Evolutionary conservation across 2,329 filamentous ascomycete species (phyloP).

Genomic region (Dothideomycetidae sp.): DNA sequence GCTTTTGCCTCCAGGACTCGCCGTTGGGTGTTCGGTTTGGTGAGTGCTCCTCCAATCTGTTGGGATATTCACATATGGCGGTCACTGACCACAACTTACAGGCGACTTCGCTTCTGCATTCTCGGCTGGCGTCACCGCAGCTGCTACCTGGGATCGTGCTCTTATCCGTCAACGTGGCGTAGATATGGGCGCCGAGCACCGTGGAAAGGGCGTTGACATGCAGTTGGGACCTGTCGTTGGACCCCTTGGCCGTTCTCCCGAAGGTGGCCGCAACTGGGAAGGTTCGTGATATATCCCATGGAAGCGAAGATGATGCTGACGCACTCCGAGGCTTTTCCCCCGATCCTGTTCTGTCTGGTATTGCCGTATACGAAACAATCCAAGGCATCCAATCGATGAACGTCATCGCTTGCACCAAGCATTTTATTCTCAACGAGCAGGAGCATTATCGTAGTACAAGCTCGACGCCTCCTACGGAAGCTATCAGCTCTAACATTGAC

Average conservation of each 20-base stretch:
- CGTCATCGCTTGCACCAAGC: conserved; percentile 32
- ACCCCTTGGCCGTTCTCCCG: conserved; percentile 29
- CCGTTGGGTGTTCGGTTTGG: conserved; percentile 63
- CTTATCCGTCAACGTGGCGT: conserved; percentile 31
- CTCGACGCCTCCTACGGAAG: conserved; percentile 30
- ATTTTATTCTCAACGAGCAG: conserved; percentile 49
- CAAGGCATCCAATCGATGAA: conserved; percentile 28
- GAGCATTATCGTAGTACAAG: conserved; percentile 31
- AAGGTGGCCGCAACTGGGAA: conserved; percentile 32
- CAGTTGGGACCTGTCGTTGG: conserved; percentile 31
- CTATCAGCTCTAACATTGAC: conserved; percentile 48
- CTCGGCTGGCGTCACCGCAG: conserved; percentile 21
- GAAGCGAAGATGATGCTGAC: no score
- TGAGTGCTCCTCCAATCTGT: no score
- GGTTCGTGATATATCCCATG: conserved; percentile 22
- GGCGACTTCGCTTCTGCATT: conserved; percentile 20
- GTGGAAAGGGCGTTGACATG: conserved; percentile 26
- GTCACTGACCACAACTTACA: conserved; percentile 3
- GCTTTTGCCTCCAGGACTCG: conserved; percentile 76
- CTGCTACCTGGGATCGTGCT: conserved; percentile 23
- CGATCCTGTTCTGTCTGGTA: conserved; percentile 32
- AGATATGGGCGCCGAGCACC: conserved; percentile 22
- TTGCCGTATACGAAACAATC: conserved; percentile 28
- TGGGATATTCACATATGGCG: no score
- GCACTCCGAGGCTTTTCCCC: conserved; percentile 13